Evolutionary conservation across 129 eudicot genomes (phyloP).

Genomic region (Tanacetum coccineum): DNA sequence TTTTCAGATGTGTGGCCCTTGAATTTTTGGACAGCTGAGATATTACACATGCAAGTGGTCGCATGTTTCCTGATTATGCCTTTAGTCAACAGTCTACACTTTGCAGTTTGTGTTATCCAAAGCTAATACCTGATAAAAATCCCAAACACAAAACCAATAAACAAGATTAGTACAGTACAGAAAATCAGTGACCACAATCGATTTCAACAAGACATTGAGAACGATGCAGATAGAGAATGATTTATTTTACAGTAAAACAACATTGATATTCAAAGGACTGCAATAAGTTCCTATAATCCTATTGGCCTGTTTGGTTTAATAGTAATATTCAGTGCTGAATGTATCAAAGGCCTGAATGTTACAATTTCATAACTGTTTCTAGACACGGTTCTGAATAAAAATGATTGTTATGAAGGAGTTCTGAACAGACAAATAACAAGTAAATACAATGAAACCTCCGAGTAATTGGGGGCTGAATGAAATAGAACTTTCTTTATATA

Average conservation of each 20-base stretch:
- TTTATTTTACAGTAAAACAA: neutral
- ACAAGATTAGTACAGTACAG: neutral
- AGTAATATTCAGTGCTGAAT: too few relatives aligned
- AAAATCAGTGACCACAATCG: neutral
- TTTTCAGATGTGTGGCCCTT: slow-evolving; percentile 24
- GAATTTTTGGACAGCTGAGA: slow-evolving; percentile 28
- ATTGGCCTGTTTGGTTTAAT: too few relatives aligned
- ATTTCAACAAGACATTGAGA: neutral
- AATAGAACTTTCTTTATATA: too few relatives aligned
- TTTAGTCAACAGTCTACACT: slow-evolving; percentile 1
- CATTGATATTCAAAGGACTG: neutral
- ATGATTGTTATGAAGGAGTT: too few relatives aligned
- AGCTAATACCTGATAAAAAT: slow-evolving; percentile 14
- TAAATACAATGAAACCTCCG: too few relatives aligned
- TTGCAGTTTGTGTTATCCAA: slow-evolving; percentile 22
- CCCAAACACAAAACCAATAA: slow-evolving; percentile 4
- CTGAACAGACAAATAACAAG: too few relatives aligned
- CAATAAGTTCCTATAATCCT: too few relatives aligned
- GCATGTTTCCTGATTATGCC: slow-evolving; percentile 32
- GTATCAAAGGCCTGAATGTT: too few relatives aligned
- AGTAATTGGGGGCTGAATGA: too few relatives aligned
- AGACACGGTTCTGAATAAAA: too few relatives aligned
- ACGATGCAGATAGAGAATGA: neutral
- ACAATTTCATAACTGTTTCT: too few relatives aligned
- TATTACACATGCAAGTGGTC: slow-evolving; percentile 27